These are phyloP conservation scores for Aulographum hederae DNA, from an alignment of 2,329 filamentous ascomycete genomes.

Conservation along the genomic window DNA sequence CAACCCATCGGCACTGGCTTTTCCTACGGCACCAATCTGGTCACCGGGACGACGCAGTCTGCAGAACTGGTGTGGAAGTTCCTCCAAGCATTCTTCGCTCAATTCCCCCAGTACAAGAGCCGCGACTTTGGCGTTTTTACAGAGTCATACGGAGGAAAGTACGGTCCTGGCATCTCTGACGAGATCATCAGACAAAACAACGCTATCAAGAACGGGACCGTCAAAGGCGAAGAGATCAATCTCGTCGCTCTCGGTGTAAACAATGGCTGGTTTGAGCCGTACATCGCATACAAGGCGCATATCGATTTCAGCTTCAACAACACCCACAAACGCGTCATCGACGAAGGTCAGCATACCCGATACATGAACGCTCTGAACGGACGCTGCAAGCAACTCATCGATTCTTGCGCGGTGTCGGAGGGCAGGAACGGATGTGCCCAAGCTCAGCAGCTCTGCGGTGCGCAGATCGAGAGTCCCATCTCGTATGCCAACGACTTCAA, in stretches of 20 bases:
- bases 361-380: constrained; percentile 17
- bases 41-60: constrained; percentile 25
- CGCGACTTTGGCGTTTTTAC: constrained; percentile 18
- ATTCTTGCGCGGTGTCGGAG: constrained; percentile 17
- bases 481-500: constrained; percentile 17
- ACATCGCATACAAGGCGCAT: constrained; percentile 21
- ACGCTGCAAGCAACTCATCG: constrained; percentile 19
- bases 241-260: constrained; percentile 37
- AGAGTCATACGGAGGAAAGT: constrained; percentile 19
- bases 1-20: constrained; percentile 23
- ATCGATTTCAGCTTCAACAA: constrained; percentile 16
- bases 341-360: constrained; percentile 12
- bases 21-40: constrained; percentile 19
- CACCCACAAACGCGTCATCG: constrained; percentile 23
- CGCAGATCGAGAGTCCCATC: constrained; percentile 18
- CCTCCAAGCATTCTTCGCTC: constrained; percentile 27
- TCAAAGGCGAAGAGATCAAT: constrained; percentile 19
- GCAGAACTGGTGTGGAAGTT: constrained; percentile 36
- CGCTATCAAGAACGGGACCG: constrained; percentile 16
- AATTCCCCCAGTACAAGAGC: constrained; percentile 14
- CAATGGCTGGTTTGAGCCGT: constrained; percentile 37
- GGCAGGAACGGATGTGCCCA: constrained; percentile 14
- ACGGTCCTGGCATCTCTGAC: constrained; percentile 15
- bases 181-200: constrained; percentile 20
- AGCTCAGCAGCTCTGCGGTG: constrained; percentile 18